phyloP scores from a whole-genome alignment of 176 grass and related monocot genomes.

The Oryza meyeriana region DNA sequence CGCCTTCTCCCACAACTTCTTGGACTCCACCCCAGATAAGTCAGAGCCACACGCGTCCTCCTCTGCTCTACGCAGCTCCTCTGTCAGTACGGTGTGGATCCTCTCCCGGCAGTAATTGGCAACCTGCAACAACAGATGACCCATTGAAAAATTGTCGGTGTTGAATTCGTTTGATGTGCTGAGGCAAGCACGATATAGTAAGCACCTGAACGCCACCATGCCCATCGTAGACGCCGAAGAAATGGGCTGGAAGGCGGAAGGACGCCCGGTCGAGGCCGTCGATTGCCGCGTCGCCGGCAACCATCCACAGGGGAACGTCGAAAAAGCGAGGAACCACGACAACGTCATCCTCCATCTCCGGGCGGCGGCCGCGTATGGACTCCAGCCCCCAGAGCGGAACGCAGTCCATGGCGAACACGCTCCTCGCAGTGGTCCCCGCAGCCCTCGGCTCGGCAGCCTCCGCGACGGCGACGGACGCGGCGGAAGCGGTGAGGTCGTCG shows the following conservation, averaged over 20 bases:
- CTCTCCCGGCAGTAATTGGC: conserved; percentile 64
- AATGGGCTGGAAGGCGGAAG: conserved; percentile 66
- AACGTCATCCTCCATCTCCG: conserved; percentile 87
- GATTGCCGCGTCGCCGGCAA: conserved; percentile 46
- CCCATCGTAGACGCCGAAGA: conserved; percentile 84
- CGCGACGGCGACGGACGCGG: background rate
- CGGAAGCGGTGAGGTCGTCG: conserved; percentile 27
- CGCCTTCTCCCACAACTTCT: conserved; percentile 61
- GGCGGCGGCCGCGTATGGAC: conserved; percentile 63
- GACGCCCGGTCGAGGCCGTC: conserved; percentile 59
- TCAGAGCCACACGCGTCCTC: background rate
- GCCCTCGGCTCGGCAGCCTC: background rate
- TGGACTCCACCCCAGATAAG: conserved; percentile 22
- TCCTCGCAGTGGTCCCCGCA: conserved; percentile 13
- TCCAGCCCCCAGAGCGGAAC: conserved; percentile 70
- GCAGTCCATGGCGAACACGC: conserved; percentile 60
- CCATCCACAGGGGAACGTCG: conserved; percentile 62
- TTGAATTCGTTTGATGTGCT: background rate
- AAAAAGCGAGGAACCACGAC: conserved; percentile 41
- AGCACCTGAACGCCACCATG: conserved; percentile 69
- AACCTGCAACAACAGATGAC: conserved; percentile 32
- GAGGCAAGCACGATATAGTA: background rate
- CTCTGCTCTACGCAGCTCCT: conserved; percentile 47
- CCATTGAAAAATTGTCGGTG: background rate
- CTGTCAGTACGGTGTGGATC: conserved; percentile 42